These are phyloP conservation scores for Alnus rubra DNA, from an alignment of 306 rosid species.

Conservation along the genomic window DNA sequence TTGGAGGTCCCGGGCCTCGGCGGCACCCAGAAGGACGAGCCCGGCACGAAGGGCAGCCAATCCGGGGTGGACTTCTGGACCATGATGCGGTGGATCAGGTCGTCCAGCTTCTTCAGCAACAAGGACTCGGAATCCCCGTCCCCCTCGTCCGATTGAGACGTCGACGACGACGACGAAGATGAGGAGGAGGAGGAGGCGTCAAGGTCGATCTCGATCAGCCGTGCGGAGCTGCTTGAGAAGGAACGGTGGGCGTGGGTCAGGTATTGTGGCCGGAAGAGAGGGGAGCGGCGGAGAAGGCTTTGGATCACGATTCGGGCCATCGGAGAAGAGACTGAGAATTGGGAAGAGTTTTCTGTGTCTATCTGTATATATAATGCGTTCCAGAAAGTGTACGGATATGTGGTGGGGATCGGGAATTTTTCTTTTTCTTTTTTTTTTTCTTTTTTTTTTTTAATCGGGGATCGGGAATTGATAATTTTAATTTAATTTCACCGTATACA, in stretches of 20 bases:
- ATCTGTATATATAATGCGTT: too few relatives aligned
- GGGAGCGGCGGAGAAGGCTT: conserved; percentile 11
- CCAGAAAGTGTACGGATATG: too few relatives aligned
- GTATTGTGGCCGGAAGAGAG: not conserved
- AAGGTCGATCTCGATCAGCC: conserved; percentile 54
- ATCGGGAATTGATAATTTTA: too few relatives aligned
- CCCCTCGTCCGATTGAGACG: conserved; percentile 27
- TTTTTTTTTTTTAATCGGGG: too few relatives aligned
- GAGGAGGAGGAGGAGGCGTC: conserved; percentile 36
- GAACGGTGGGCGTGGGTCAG: conserved; percentile 21
- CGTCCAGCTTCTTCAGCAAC: conserved; percentile 60
- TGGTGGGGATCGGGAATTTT: too few relatives aligned
- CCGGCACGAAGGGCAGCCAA: conserved; percentile 87
- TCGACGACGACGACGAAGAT: conserved; percentile 22
- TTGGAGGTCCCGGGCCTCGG: conserved; percentile 46
- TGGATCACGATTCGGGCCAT: conserved; percentile 52
- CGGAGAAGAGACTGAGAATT: not conserved
- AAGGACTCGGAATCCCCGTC: conserved; percentile 42
- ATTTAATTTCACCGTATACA: too few relatives aligned
- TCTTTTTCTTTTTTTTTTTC: too few relatives aligned
- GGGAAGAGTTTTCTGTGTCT: not conserved
- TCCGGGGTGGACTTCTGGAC: conserved; percentile 67
- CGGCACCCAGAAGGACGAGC: conserved; percentile 94
- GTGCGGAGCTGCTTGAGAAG: conserved; percentile 32
- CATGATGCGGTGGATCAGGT: conserved; percentile 55